Evolutionary conservation across 345 rosid genomes (phyloP).

Genomic region (Leavenworthia alabamica): DNA sequence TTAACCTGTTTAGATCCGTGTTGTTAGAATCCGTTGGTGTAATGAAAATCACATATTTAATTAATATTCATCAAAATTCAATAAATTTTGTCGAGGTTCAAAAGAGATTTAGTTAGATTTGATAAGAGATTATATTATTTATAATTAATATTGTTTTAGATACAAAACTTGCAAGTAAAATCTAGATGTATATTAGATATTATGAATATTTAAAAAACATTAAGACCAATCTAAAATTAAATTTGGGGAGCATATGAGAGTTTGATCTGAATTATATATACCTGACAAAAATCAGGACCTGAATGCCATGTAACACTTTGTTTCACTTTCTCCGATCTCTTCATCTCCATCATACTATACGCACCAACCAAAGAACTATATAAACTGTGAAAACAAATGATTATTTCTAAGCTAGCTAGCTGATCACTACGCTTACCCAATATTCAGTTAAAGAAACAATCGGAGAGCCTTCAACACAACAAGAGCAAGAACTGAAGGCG

Average conservation of each 20-base stretch:
- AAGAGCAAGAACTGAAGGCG: background rate
- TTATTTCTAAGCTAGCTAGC: background rate
- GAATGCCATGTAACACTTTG: constrained; percentile 56
- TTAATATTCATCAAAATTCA: background rate
- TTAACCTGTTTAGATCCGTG: constrained; percentile 36
- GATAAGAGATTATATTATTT: background rate
- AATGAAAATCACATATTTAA: background rate
- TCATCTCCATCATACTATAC: constrained; percentile 25
- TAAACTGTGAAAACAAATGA: background rate
- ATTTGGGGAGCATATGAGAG: background rate
- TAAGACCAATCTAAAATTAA: background rate
- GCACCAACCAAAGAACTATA: background rate
- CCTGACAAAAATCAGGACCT: constrained; percentile 54
- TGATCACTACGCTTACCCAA: constrained; percentile 3
- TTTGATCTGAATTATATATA: constrained; percentile 25
- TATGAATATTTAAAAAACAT: too few relatives aligned
- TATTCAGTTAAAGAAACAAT: background rate
- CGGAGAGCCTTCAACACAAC: too few relatives aligned
- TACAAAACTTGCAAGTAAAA: background rate
- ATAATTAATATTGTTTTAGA: background rate
- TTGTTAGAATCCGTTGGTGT: constrained; percentile 4
- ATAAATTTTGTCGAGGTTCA: too few relatives aligned
- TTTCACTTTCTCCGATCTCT: constrained; percentile 53
- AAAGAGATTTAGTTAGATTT: background rate
- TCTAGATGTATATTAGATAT: background rate